Evolutionary conservation across 2,329 filamentous ascomycete genomes (phyloP), one percentile per base, ranked within the genome.

Genomic region (Pseudogymnoascus sp.): DNA sequence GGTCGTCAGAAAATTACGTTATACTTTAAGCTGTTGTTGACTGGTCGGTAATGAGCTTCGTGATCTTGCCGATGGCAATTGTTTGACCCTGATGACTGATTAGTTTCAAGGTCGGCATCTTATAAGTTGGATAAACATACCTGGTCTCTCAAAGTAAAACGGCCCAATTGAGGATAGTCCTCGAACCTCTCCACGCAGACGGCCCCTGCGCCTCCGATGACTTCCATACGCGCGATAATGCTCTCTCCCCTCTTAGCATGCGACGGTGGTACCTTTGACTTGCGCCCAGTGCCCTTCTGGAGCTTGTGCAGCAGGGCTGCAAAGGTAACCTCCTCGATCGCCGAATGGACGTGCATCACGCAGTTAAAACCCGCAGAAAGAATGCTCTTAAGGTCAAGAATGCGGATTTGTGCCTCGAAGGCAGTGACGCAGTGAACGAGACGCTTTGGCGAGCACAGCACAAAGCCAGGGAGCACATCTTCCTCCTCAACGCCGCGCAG

Each of bases 51-150:
- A 90, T 85, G 65, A 99, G 84, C 83, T 92, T 97, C 64, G 91
- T 97, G 75, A 99, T 95, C 84, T 99, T 99, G 72, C 94, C 94
- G 79, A 99, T 99, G 62, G 94, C 94, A 79, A 99, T 97, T 0
- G 94, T 99, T 89, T 97, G 93, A 71, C 94, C 94, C 87, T 97
- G 72, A 62, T 73, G 60, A 66, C 45, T 38, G 60, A 71, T 65
- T 55, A 55, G 49, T 55, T 55, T 55, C 8, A 19, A 55, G 28
- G 14, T 55, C 16, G 28, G 9, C 49, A 16, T 61, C 25, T 72
- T 30, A 71, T 72, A 61, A 69, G 73, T 23, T 64, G 64, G 66
- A 59, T 28, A 19, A 36, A 58, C 68, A 61, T 82, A 91, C 89
- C 83, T 92, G 90, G 73, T 94, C 92, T 82, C 92, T 82, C 61